These are phyloP conservation scores for Pittosporum tobira DNA, from an alignment of 129 eudicot genomes.

Conservation along the genomic window DNA sequence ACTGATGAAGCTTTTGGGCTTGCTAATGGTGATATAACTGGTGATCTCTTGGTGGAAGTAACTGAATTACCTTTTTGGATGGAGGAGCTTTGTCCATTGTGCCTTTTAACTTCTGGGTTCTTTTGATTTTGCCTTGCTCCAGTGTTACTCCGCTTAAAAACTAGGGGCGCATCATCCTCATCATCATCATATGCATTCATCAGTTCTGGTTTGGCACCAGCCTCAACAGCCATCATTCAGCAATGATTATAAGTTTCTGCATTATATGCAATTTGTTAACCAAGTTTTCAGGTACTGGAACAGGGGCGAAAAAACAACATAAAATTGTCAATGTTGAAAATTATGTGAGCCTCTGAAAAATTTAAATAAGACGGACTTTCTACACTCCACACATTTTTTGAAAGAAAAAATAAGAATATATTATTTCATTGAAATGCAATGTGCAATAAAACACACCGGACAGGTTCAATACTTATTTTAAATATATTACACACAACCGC, in stretches of 20 bases:
- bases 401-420: too few species aligned
- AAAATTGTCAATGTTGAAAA: too few species aligned
- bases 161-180: constrained; percentile 65
- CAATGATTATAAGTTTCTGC: constrained; percentile 2
- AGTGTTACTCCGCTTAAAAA: constrained; percentile 50
- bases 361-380: too few species aligned
- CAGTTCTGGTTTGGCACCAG: constrained; percentile 33
- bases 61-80: constrained; percentile 22
- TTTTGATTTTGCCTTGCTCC: constrained; percentile 28
- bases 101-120: constrained; percentile 22
- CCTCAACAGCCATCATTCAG: constrained; percentile 36
- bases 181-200: constrained; percentile 35
- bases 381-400: too few species aligned
- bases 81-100: constrained; percentile 24
- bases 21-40: constrained; percentile 25
- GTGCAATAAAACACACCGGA: too few species aligned
- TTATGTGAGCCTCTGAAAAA: too few species aligned
- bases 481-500: too few species aligned
- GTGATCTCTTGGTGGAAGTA: constrained; percentile 31
- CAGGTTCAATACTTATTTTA: too few species aligned
- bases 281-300: too few species aligned
- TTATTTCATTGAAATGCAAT: too few species aligned
- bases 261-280: too few species aligned
- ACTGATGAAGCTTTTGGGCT: constrained; percentile 29
- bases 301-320: too few species aligned